Evolutionary conservation across 805 yeast species (phyloP).

Genomic region (Starmerella lactis-condensi): DNA sequence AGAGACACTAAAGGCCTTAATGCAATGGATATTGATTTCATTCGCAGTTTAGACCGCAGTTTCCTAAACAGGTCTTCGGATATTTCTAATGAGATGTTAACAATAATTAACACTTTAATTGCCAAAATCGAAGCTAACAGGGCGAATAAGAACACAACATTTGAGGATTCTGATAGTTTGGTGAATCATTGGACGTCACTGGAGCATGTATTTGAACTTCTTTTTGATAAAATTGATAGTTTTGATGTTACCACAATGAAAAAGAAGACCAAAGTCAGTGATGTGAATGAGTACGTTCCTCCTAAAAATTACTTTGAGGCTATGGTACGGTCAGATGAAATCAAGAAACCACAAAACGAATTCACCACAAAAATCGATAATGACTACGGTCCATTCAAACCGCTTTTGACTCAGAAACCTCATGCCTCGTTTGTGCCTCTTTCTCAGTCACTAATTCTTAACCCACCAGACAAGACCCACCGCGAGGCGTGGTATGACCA

Average conservation of each 20-base stretch:
- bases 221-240: constrained; percentile 56
- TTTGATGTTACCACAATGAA: no score
- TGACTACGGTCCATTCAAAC: constrained; percentile 59
- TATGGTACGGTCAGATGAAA: constrained; percentile 10
- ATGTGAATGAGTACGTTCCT: no score
- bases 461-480: constrained; percentile 24
- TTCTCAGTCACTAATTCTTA: constrained; percentile 30
- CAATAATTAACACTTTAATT: constrained; percentile 18
- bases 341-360: constrained; percentile 21
- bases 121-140: constrained; percentile 10
- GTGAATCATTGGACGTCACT: constrained; percentile 42
- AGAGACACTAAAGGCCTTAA: constrained; percentile 53
- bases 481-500: constrained; percentile 44
- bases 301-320: constrained; percentile 1
- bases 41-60: constrained; percentile 38
- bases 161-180: constrained; percentile 29
- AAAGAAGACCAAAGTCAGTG: no score
- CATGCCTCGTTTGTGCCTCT: constrained; percentile 36
- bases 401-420: constrained; percentile 56
- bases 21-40: constrained; percentile 65
- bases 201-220: constrained; percentile 42
- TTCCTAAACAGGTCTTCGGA: constrained; percentile 28
- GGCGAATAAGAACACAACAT: constrained; percentile 18
- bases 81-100: constrained; percentile 19
- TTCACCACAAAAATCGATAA: constrained; percentile 48